Conservation (phyloP, 2,329 filamentous ascomycete species). For the Penicillium brasilianum region DNA sequence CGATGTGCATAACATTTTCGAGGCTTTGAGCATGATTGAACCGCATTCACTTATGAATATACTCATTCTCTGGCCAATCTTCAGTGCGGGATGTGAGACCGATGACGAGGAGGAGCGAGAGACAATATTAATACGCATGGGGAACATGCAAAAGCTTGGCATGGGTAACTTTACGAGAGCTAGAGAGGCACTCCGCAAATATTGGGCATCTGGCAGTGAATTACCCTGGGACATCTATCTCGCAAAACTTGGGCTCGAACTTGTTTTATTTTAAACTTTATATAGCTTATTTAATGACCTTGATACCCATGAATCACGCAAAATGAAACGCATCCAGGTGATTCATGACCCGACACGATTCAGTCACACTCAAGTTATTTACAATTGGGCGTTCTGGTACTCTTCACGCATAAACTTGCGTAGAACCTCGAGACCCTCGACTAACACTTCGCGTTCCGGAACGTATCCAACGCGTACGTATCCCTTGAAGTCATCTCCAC, state of each 20-base stretch:
- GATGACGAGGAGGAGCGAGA: constrained; percentile 22
- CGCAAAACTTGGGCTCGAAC: constrained; percentile 25
- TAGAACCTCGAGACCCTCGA: constrained; percentile 64
- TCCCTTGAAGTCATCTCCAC: constrained; percentile 67
- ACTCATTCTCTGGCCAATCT: constrained; percentile 40
- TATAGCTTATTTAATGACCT: not conserved
- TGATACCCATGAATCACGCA: not conserved
- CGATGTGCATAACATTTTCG: constrained; percentile 28
- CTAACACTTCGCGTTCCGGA: constrained; percentile 68
- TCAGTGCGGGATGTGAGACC: constrained; percentile 39
- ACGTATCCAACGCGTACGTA: constrained; percentile 78
- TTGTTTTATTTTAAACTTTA: constrained; percentile 32
- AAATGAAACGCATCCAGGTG: not conserved
- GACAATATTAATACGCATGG: constrained; percentile 33
- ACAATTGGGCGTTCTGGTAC: constrained; percentile 52
- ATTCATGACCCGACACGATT: not conserved
- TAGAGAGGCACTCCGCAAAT: constrained; percentile 23
- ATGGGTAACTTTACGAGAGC: constrained; percentile 39
- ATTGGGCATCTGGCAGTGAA: constrained; percentile 29
- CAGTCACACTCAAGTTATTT: not conserved
- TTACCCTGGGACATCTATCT: constrained; percentile 32
- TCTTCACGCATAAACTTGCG: constrained; percentile 59
- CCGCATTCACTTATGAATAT: constrained; percentile 35
- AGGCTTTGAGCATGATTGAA: constrained; percentile 25
- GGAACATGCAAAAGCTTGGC: constrained; percentile 34